Percentiles rank a stretch among this genome's conserved stretches.
Evolutionary conservation across 805 yeast genomes (phyloP).

Genomic region (Candida germanica): DNA sequence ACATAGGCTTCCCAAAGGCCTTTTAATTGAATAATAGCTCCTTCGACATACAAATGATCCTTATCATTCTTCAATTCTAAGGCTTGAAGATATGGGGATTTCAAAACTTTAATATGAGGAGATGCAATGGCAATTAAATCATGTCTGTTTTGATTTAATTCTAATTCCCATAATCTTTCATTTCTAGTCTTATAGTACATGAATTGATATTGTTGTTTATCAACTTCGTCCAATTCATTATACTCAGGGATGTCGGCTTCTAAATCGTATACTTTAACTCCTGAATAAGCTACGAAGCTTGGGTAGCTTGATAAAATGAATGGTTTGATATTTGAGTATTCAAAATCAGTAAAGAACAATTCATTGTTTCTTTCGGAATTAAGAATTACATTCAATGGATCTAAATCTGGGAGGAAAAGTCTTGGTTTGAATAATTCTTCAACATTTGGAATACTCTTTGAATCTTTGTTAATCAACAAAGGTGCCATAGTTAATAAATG

Average conservation of each 20-base stretch:
- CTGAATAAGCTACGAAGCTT: conserved; percentile 78
- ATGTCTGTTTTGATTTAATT: conserved; percentile 61
- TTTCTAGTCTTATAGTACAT: conserved; percentile 89
- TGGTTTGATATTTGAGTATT: conserved; percentile 77
- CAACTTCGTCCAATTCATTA: conserved; percentile 63
- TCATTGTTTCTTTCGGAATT: conserved; percentile 30
- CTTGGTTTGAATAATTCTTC: conserved; percentile 68
- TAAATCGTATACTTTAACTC: conserved; percentile 78
- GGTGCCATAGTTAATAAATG: conserved; percentile 57
- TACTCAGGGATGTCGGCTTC: conserved; percentile 73
- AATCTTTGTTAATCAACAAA: conserved; percentile 51
- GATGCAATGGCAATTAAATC: conserved; percentile 76
- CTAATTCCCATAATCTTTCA: conserved; percentile 82
- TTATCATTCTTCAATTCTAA: conserved; percentile 54
- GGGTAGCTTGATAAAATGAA: conserved; percentile 78
- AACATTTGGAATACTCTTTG: conserved; percentile 58
- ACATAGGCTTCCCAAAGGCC: conserved; percentile 68
- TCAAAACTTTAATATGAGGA: conserved; percentile 75
- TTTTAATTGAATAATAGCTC: conserved; percentile 60
- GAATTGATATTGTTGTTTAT: conserved; percentile 77
- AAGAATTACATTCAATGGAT: conserved; percentile 80
- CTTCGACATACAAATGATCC: conserved; percentile 65
- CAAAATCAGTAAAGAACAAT: conserved; percentile 73
- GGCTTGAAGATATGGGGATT: conserved; percentile 60
- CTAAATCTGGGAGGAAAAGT: conserved; percentile 76